phyloP scores from a whole-genome alignment of 345 rosid species.

The Sapria himalayana region DNA sequence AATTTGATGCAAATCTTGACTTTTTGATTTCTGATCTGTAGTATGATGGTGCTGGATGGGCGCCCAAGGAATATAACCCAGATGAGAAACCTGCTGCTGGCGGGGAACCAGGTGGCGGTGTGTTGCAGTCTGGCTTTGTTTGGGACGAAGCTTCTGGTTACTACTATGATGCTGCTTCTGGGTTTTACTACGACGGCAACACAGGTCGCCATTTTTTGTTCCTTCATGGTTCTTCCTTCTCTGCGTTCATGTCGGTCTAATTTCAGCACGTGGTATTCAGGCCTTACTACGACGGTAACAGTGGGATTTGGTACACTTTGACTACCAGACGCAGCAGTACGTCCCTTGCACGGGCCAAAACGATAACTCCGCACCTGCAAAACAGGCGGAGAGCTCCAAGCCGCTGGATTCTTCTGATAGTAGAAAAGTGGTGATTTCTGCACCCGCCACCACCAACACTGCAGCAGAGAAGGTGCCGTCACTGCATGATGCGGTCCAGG shows the following conservation, averaged over 20 bases:
- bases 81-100: slow-evolving; percentile 44
- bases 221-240: no score
- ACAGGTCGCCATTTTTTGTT: slow-evolving; percentile 68
- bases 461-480: slow-evolving; percentile 53
- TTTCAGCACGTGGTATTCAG: no score
- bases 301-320: slow-evolving; percentile 83
- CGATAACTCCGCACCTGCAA: slow-evolving; percentile 28
- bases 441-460: slow-evolving; percentile 56
- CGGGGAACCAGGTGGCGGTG: slow-evolving; percentile 24
- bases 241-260: no score
- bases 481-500: slow-evolving; percentile 87
- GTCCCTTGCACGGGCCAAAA: slow-evolving; percentile 55
- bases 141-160: slow-evolving; percentile 99
- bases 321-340: slow-evolving; percentile 58
- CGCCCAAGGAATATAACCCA: slow-evolving; percentile 87
- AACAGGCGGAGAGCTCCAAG: slow-evolving; percentile 39
- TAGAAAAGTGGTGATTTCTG: slow-evolving; percentile 75
- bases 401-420: slow-evolving; percentile 28
- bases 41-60: slow-evolving; percentile 96
- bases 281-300: slow-evolving; percentile 82
- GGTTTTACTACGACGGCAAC: slow-evolving; percentile 92
- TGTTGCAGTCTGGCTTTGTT: slow-evolving; percentile 88
- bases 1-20: no score
- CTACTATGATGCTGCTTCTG: slow-evolving; percentile 95
- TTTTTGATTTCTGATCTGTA: slow-evolving; percentile 9